Evolutionary conservation across 2,329 filamentous ascomycete genomes (phyloP).

Genomic region (Plectosphaerella cucumerina): DNA sequence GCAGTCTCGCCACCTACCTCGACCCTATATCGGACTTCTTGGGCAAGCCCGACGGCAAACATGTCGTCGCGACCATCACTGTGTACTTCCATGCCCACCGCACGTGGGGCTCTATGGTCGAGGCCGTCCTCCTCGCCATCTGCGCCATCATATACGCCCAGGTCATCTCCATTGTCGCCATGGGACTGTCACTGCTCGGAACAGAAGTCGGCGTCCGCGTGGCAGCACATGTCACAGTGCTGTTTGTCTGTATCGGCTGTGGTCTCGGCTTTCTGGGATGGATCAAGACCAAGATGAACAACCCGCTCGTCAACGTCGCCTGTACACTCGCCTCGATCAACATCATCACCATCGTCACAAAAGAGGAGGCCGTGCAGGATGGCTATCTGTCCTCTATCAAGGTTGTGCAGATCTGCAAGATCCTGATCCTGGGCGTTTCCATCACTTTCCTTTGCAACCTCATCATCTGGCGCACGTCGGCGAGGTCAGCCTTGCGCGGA

Average conservation of each 20-base stretch:
- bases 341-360: slow-evolving; percentile 85
- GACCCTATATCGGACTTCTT: slow-evolving; percentile 67
- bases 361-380: slow-evolving; percentile 81
- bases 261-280: slow-evolving; percentile 85
- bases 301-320: slow-evolving; percentile 77
- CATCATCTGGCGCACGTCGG: slow-evolving; percentile 73
- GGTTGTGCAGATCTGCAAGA: slow-evolving; percentile 76
- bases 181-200: slow-evolving; percentile 70
- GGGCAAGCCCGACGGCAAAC: slow-evolving; percentile 84
- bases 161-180: slow-evolving; percentile 74
- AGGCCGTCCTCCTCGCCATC: slow-evolving; percentile 73
- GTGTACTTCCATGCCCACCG: slow-evolving; percentile 93
- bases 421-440: slow-evolving; percentile 73
- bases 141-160: slow-evolving; percentile 69
- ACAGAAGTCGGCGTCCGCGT: slow-evolving; percentile 44
- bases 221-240: slow-evolving; percentile 72
- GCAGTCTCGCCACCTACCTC: slow-evolving; percentile 81
- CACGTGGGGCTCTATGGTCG: slow-evolving; percentile 83
- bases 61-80: slow-evolving; percentile 88
- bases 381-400: slow-evolving; percentile 79
- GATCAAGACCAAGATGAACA: slow-evolving; percentile 76
- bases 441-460: slow-evolving; percentile 72
- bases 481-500: slow-evolving; percentile 66
- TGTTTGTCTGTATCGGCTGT: slow-evolving; percentile 80
- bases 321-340: slow-evolving; percentile 84